phyloP scores from a whole-genome alignment of 768 basidiomycete genomes.

The Tricholomella constricta region DNA sequence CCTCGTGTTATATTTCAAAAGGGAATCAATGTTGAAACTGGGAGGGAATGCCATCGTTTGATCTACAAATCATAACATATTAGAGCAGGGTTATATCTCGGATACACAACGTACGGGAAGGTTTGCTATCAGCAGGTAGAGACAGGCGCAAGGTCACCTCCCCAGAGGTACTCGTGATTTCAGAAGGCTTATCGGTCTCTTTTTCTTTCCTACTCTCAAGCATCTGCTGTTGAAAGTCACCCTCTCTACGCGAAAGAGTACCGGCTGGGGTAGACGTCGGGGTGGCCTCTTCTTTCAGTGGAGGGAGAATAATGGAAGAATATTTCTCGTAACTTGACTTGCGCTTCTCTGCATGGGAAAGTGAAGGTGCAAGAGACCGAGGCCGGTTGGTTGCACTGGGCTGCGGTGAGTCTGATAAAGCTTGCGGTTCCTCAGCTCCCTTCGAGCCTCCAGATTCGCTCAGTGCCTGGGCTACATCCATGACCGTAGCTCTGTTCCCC shows the following conservation, averaged over 20 bases:
- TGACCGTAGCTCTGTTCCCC: constrained; percentile 69
- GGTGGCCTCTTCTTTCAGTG: constrained; percentile 69
- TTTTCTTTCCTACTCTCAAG: neutral
- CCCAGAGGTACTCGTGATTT: constrained; percentile 3
- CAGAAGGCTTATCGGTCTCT: neutral
- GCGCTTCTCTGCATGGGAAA: constrained; percentile 51
- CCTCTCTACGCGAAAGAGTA: constrained; percentile 45
- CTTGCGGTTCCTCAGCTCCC: neutral
- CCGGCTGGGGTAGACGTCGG: constrained; percentile 55
- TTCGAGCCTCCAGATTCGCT: constrained; percentile 26
- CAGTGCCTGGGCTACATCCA: constrained; percentile 76
- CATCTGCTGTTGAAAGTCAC: constrained; percentile 4
- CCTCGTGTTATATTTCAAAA: constrained; percentile 36
- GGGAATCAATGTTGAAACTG: constrained; percentile 44
- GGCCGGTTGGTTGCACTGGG: constrained; percentile 20
- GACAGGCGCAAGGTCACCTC: constrained; percentile 1
- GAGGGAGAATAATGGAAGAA: constrained; percentile 60
- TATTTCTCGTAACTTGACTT: constrained; percentile 71
- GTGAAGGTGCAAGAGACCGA: constrained; percentile 20
- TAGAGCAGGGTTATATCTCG: neutral
- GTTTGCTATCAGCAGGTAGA: neutral
- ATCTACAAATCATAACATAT: constrained; percentile 27
- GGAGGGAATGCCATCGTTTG: constrained; percentile 48
- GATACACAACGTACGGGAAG: neutral
- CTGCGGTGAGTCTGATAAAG: neutral